phyloP scores from a whole-genome alignment of 441 rosid species.

The Theobroma grandiflorum region DNA sequence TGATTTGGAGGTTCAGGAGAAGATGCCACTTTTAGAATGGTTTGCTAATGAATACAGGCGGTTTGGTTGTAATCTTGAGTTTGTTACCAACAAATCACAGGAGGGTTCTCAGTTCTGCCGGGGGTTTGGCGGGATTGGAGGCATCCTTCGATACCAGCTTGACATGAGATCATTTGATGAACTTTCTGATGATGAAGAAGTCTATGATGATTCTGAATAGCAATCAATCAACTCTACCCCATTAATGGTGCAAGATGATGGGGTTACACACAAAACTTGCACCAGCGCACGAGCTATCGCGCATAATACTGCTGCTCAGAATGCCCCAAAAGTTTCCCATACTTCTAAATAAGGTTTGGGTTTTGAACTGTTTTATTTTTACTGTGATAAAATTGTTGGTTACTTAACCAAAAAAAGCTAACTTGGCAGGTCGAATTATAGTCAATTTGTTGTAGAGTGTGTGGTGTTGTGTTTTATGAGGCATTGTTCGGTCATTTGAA shows the following conservation, averaged over 20 bases:
- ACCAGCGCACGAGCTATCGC: constrained; percentile 48
- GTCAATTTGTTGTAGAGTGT: background rate
- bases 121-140: constrained; percentile 94
- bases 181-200: constrained; percentile 58
- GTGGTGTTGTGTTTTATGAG: background rate
- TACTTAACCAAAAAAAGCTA: background rate
- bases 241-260: constrained; percentile 63
- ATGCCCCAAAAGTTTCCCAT: too few species aligned
- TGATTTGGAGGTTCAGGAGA: constrained; percentile 75
- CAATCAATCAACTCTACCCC: constrained; percentile 68
- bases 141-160: constrained; percentile 84
- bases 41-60: constrained; percentile 81
- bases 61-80: constrained; percentile 83
- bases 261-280: constrained; percentile 51
- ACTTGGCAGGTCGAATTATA: background rate
- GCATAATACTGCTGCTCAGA: constrained; percentile 20
- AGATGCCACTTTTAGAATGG: constrained; percentile 82
- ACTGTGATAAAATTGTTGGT: background rate
- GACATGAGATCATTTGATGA: constrained; percentile 81
- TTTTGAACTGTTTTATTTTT: background rate
- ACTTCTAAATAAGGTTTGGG: constrained; percentile 13
- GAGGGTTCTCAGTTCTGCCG: constrained; percentile 91
- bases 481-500: background rate
- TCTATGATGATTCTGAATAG: constrained; percentile 76
- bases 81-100: constrained; percentile 87